Evolutionary conservation across 208 protist genomes (phyloP), one percentile per base, ranked within the genome.

Genomic region (Willaertia magna): DNA sequence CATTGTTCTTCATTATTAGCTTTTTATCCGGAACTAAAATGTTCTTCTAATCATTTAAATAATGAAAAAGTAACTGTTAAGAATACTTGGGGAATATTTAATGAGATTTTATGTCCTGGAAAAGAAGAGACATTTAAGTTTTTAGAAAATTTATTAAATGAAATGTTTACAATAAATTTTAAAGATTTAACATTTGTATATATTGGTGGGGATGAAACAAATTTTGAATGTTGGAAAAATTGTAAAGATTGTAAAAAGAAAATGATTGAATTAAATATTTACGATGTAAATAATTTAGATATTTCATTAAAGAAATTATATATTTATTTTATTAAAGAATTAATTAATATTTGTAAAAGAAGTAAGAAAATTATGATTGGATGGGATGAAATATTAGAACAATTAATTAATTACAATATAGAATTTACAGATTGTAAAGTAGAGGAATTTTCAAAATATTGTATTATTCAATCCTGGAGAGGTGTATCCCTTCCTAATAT

Each of bases 191-290:
- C n/a, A 14, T 26, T 46, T 18, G 44, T 84, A n/a, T 40, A 84
- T 20, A 51, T 84, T 40, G 79, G 79, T 22, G 79, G 79, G 18
- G 79, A 84, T 74, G 79, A 84, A 44, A 30, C 79, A 43, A 26
- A 49, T 3, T 59, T 22, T 1, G n/a, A 34, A 2, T 6, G 9
- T 43, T 84, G 79, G 79, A 46, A 4, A 12, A 7, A 22, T 20
- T 84, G 79, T 44, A 16, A 7, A 14, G 44, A 84, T n/a, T 84
- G 79, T 43, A 0, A 74, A 74, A 1, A 40, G 16, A 16, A 18
- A 16, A 48, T 81, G 26, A 48, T n/a, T 16, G 75, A 81, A 26
- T 6, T 34, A 52, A 52, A 52, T n/a, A n/a, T 81, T 4, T 34
- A 34, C 2, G 26, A 81, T n/a, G 75, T n/a, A 52, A 3, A 48